Base-by-base conservation (phyloP, 1,284 basidiomycete species). In the Ceratobasidium sp. region DNA sequence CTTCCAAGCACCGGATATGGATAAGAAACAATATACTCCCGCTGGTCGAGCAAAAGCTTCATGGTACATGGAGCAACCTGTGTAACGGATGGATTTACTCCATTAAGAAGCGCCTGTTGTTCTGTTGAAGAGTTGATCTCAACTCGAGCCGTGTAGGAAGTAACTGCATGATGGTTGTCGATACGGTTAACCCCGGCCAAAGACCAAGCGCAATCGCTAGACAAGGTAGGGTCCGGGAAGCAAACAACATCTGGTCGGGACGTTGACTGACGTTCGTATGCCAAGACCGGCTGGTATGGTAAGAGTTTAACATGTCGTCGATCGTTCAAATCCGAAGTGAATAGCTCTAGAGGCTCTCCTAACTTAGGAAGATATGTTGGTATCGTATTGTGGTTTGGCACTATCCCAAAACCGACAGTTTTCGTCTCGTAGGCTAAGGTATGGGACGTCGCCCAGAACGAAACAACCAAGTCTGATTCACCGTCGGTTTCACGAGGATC, bases 31-130 rank as follows among this genome's bases (percentile, higher is more conserved):
- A 40, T n/a, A 20, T 75, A 61, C 2, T 23, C 7, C 26, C 66
- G 33, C 1, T 53, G 13, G 18, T 7, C 61, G 33, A 75, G 3
- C 10, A 33, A 26, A 3, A 75, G 18, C 20, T 66, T 53, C 61
- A 66, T 66, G 15, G 72, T 55, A 26, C 72, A 75, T 1, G 72
- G 73, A 3, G 73, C 12, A 6, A 76, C n/a, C 20, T 76, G 73
- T 0, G n/a, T 44, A 3, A 51, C 73, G 2, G 0, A 6, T 2
- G 67, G 40, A 1, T 40, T 12, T 0, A 23, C 73, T 3, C 63
- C 53, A 10, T 53, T 42, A 12, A 66, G 49, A 15, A 76, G 63
- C 1, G 13, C 42, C 1, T 28, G 9, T 46, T 40, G 73, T 56
- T 76, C 73, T 0, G 28, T 51, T 2, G 51, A 39, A 4, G 49